A percentile compares a stretch with the other conserved stretches of the same genome.
Evolutionary conservation across 2,329 filamentous ascomycete species (phyloP).

Genomic region (Neophaeococcomyces aloes): DNA sequence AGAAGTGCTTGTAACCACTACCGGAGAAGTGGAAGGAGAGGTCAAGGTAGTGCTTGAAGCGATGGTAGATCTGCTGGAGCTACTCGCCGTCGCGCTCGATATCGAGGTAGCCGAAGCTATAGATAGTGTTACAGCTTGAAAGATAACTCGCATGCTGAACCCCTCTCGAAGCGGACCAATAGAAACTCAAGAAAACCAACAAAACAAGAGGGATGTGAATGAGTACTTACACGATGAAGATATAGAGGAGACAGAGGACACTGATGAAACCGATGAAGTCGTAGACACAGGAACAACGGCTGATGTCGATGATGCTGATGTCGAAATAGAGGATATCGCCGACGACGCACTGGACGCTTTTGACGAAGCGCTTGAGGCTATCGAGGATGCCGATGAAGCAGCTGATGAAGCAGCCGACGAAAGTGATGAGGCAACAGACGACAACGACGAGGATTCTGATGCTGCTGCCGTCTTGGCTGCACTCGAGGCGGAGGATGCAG

Average conservation of each 20-base stretch:
- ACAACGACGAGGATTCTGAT: neutral
- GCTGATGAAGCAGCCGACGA: neutral
- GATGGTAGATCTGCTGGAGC: constrained; percentile 7
- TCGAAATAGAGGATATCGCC: constrained; percentile 23
- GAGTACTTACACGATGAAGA: constrained; percentile 3
- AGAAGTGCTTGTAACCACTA: neutral
- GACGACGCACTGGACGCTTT: neutral
- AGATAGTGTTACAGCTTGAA: constrained; percentile 4
- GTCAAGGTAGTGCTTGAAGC: neutral
- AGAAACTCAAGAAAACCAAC: neutral
- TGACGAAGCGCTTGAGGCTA: constrained; percentile 3
- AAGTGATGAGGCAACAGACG: neutral
- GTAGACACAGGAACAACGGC: too few relatives aligned
- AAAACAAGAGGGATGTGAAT: neutral
- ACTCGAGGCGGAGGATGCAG: neutral
- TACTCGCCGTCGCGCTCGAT: constrained; percentile 11
- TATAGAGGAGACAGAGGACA: neutral
- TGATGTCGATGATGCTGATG: neutral
- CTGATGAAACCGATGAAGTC: too few relatives aligned
- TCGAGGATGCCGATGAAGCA: constrained; percentile 1
- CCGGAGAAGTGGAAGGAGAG: constrained; percentile 7
- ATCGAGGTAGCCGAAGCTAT: constrained; percentile 5
- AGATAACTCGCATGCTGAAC: neutral
- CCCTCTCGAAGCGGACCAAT: neutral
- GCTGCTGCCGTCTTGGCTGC: neutral